A percentile compares a stretch with the other conserved stretches of the same genome.
Evolutionary conservation across 169 alveolate genomes (phyloP).

Genomic region (Plasmodium reichenowi): DNA sequence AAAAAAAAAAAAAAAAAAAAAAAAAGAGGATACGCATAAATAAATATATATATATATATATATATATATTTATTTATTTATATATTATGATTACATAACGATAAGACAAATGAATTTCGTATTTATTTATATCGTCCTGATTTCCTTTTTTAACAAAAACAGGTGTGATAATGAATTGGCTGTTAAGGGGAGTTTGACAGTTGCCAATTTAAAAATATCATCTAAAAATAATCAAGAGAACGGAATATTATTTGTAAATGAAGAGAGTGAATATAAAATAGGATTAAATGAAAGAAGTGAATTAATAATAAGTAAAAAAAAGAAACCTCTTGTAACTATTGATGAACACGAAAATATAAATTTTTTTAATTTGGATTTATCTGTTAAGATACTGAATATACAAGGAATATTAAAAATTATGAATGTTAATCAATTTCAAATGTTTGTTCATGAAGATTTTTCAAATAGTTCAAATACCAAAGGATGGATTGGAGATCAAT

Average conservation of each 20-base stretch:
- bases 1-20: no score
- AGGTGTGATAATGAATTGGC: constrained; percentile 25
- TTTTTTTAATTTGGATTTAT: constrained; percentile 38
- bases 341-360: constrained; percentile 63
- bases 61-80: no score
- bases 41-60: no score
- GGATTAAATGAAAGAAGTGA: constrained; percentile 37
- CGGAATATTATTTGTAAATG: constrained; percentile 37
- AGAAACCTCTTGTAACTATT: constrained; percentile 61
- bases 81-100: no score
- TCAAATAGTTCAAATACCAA: constrained; percentile 64
- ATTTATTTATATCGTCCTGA: neutral
- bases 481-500: constrained; percentile 86
- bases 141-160: neutral
- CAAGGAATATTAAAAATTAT: constrained; percentile 80
- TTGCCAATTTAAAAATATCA: constrained; percentile 47
- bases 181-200: constrained; percentile 46
- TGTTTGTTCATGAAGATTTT: constrained; percentile 84
- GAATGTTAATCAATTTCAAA: constrained; percentile 81
- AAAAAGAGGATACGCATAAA: no score
- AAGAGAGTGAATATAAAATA: constrained; percentile 41
- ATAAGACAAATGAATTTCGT: neutral
- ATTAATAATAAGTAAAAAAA: constrained; percentile 65
- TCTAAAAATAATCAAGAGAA: constrained; percentile 45
- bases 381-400: constrained; percentile 65